Base-by-base conservation (phyloP, 2,329 filamentous ascomycete species). In the Hortaea werneckii region DNA sequence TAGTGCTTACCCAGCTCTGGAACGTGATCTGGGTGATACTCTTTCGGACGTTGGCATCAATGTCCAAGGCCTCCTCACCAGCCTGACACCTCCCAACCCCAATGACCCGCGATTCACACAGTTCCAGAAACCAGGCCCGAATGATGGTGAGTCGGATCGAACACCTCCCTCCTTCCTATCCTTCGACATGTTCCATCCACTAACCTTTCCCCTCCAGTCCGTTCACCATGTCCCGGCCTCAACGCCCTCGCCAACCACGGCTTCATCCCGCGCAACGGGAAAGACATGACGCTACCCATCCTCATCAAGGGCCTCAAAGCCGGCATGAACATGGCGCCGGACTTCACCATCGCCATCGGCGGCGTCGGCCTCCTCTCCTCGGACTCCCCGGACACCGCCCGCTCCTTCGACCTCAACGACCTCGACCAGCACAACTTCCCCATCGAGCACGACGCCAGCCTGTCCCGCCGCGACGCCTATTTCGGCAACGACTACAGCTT, bases 401-500 rank as follows among this genome's bases (percentile, higher is more conserved):
- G 39, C 26, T 52, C 53, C 28, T 60, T 60, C 50, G 51, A 57
- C 37, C 48, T 60, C 20, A 49, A 57, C 46, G 50, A 58, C 40
- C 46, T 60, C 2, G 53, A 56, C 37, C 47, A 55, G 35, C 58
- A 67, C 50, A 61, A 64, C 49, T 61, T 60, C 39, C 54, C 58
- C 10, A 65, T 65, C 45, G 65, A 67, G 52, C 64, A 67, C 51
- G 64, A 66, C 45, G 62, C 56, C 6, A 61, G 58, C 27, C 47
- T 67, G 32, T 60, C 55, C 12, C 55, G 65, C 29, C 50, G 56
- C 7, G 64, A 68, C 45, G 56, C 55, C 39, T 61, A 54, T 45
- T 56, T 62, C 29, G 62, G 65, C 20, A 55, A 66, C 51, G 59
- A 67, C 46, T 53, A 61, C 49, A 52, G 43, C 30, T 67, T 67